phyloP scores from a whole-genome alignment of 768 basidiomycete species.

The Sarcodon sp. region DNA sequence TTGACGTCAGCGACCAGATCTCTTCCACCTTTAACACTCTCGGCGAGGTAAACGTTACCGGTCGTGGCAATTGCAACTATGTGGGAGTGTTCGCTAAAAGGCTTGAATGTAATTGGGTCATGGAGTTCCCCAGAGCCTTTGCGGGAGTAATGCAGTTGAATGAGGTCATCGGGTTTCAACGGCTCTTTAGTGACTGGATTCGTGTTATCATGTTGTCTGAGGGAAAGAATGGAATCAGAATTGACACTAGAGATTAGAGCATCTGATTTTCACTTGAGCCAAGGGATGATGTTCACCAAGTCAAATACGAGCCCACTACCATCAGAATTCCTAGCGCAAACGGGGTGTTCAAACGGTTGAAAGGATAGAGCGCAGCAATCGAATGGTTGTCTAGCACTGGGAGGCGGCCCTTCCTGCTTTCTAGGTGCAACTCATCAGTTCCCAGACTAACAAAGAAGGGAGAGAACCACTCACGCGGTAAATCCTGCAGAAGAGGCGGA shows the following conservation, averaged over 20 bases:
- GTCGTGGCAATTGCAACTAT: conserved; percentile 84
- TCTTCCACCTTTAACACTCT: conserved; percentile 74
- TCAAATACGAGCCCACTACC: conserved; percentile 80
- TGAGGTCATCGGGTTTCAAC: conserved; percentile 59
- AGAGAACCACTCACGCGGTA: conserved; percentile 37
- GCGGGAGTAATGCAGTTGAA: conserved; percentile 69
- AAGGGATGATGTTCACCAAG: conserved; percentile 85
- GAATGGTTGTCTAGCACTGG: conserved; percentile 58
- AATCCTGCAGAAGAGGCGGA: conserved; percentile 61
- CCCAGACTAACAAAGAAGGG: conserved; percentile 2
- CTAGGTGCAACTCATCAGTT: conserved; percentile 19
- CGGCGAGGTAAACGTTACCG: conserved; percentile 88
- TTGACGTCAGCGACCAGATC: conserved; percentile 80
- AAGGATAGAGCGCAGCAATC: conserved; percentile 90
- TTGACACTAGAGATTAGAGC: not conserved
- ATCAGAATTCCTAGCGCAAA: conserved; percentile 74
- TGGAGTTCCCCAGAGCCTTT: conserved; percentile 82
- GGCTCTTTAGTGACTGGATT: conserved; percentile 69
- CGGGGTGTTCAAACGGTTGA: conserved; percentile 82
- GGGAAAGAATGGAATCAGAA: conserved; percentile 1
- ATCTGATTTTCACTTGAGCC: conserved; percentile 61
- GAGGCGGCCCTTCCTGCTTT: conserved; percentile 55
- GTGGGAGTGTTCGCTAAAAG: conserved; percentile 92
- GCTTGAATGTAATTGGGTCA: conserved; percentile 97
- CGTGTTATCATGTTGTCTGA: conserved; percentile 70